A percentile compares a stretch with the other conserved stretches of the same genome.
Evolutionary conservation across 495 filamentous ascomycete species (phyloP).

Genomic region (Delitschia confertaspora): DNA sequence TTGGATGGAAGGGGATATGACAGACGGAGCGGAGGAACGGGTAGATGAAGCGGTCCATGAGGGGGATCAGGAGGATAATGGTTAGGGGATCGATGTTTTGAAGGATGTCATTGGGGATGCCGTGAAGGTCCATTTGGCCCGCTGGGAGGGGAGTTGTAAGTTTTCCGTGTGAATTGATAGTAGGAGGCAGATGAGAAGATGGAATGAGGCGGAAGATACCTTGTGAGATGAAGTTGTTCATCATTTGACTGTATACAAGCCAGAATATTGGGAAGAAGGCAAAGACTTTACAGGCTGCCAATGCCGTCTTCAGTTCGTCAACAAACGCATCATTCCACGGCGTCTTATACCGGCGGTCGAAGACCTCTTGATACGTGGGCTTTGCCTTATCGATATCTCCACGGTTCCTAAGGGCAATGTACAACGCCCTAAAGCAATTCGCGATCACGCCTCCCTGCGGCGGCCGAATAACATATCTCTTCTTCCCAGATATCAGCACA

Average conservation of each 20-base stretch:
- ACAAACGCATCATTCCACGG: constrained; percentile 44
- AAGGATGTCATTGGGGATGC: constrained; percentile 44
- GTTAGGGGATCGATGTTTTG: constrained; percentile 31
- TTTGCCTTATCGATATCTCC: constrained; percentile 53
- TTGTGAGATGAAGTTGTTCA: constrained; percentile 30
- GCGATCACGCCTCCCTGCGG: constrained; percentile 55
- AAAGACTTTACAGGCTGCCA: constrained; percentile 48
- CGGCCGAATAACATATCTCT: constrained; percentile 50
- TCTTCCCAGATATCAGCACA: constrained; percentile 38
- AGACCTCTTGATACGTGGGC: constrained; percentile 47
- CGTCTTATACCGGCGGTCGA: constrained; percentile 20
- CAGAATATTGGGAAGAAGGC: constrained; percentile 45
- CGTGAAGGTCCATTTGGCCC: constrained; percentile 55
- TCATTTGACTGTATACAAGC: constrained; percentile 25
- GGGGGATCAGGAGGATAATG: constrained; percentile 25
- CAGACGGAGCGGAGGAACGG: constrained; percentile 22
- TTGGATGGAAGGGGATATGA: constrained; percentile 18
- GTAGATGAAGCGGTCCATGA: constrained; percentile 29
- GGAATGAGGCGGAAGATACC: constrained; percentile 11
- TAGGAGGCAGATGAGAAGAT: neutral
- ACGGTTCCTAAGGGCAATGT: constrained; percentile 54
- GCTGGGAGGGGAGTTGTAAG: constrained; percentile 36
- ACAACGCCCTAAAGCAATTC: constrained; percentile 53
- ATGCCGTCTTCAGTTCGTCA: constrained; percentile 40
- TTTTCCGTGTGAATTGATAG: no score